Base-by-base conservation (phyloP, 2,329 filamentous ascomycete genomes). In the Pestalotiopsis sp. region DNA sequence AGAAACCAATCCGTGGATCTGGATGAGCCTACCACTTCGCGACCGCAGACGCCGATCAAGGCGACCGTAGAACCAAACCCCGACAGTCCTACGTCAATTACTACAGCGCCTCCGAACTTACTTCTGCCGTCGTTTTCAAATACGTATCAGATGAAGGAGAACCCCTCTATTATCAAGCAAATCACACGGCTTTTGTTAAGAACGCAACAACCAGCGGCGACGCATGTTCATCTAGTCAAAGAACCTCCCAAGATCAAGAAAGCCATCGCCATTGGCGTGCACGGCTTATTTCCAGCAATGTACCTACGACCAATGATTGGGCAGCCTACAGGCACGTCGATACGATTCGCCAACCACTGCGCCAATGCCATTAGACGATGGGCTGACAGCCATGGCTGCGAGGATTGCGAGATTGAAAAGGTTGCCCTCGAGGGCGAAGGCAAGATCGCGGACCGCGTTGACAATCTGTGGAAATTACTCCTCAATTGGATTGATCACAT, bases 401-500 rank as follows among this genome's bases (percentile, higher is more conserved):
- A 86, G 2, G 92, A 94, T 71, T 90, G 88, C 70, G 92, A 97
- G 73, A 94, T 99, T 67, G 94, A 98, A 76, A 98, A 97, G 78
- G 93, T 98, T 14, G 94, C 95, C 0, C 86, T 99, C 0, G 96
- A 99, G 81, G 95, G 95, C 25, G 96, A 99, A 81, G 96, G 96
- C 27, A 94, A 93, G 78, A 96, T 99, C 61, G 88, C 88, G 2
- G 95, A 98, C 71, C 89, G 96, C 6, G 94, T 98, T 1, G 93
- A 97, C 70, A 93, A 97, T 52, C 83, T 99, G 6, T 99, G 96
- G 96, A 97, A 95, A 80, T 85, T 98, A 11, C 85, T 99, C 67
- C 85, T 98, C 36, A 98, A 98, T 79, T 97, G 94, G 94, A 93
- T 98, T 72, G 94, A 97, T 49, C 91, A 95, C 72, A 92, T 99